phyloP scores from a whole-genome alignment of 495 filamentous ascomycete genomes.

The Acidiella bohemica region DNA sequence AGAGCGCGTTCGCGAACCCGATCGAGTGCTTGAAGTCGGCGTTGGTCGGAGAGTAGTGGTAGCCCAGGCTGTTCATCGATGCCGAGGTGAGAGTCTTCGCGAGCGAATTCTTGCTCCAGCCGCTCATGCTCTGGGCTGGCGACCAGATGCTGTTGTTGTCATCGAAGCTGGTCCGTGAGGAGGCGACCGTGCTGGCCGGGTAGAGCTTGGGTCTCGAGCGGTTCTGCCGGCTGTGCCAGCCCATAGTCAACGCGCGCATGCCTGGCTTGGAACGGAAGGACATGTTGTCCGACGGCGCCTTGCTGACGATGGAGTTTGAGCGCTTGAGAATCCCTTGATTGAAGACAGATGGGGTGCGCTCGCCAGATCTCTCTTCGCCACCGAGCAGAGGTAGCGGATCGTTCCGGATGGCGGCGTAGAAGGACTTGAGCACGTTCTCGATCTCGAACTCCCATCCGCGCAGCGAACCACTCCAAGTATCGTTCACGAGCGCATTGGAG shows the following conservation, averaged over 20 bases:
- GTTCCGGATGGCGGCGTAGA: conserved; percentile 77
- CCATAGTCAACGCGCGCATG: conserved; percentile 46
- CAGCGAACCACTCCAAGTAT: conserved; percentile 61
- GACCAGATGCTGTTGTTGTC: conserved; percentile 85
- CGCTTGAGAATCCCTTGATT: conserved; percentile 45
- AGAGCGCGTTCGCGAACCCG: conserved; percentile 92
- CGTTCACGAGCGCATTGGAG: conserved; percentile 56
- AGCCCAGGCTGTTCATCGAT: conserved; percentile 50
- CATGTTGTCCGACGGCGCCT: conserved; percentile 60
- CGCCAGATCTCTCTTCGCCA: background rate
- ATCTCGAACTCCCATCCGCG: conserved; percentile 82
- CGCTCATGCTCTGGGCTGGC: conserved; percentile 72
- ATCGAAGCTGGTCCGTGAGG: conserved; percentile 85
- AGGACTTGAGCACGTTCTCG: conserved; percentile 79
- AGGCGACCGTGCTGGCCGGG: conserved; percentile 66
- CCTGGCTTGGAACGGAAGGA: conserved; percentile 45
- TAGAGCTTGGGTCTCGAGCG: conserved; percentile 71
- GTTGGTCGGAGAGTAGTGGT: conserved; percentile 60
- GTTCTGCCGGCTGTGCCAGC: conserved; percentile 67
- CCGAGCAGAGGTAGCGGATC: conserved; percentile 75
- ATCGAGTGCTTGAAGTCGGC: conserved; percentile 91
- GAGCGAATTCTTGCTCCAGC: conserved; percentile 88
- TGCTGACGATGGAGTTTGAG: conserved; percentile 80
- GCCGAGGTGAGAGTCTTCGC: conserved; percentile 80
- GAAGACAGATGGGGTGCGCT: conserved; percentile 7